A percentile compares a stretch with the other conserved stretches of the same genome.
Evolutionary conservation across 805 yeast species (phyloP).

Genomic region (Starmerella ratchasimensis): DNA sequence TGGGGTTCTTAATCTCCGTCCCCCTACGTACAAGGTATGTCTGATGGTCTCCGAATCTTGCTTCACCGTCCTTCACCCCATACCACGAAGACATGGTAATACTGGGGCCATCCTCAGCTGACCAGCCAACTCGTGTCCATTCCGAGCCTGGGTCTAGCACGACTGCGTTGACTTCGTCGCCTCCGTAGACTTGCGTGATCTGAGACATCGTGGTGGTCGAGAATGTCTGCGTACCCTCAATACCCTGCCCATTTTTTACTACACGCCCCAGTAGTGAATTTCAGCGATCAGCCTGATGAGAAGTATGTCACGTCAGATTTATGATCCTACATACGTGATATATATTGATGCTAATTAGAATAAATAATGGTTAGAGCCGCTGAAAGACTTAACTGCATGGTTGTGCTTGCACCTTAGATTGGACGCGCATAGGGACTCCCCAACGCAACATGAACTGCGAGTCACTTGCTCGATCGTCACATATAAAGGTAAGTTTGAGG

Average conservation of each 20-base stretch:
- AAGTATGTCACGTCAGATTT: too few species aligned
- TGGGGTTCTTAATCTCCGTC: conserved; percentile 15
- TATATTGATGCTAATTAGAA: too few species aligned
- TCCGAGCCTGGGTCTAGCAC: conserved; percentile 86
- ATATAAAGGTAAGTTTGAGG: conserved; percentile 2
- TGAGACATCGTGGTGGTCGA: conserved; percentile 12
- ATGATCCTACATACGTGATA: too few species aligned
- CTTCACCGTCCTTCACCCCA: conserved; percentile 11
- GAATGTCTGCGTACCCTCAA: too few species aligned
- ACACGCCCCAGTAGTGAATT: too few species aligned
- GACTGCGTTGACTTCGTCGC: conserved; percentile 78
- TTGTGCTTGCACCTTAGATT: too few species aligned
- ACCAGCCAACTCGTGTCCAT: conserved; percentile 72
- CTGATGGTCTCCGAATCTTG: conserved; percentile 19
- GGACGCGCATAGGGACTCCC: conserved; percentile 6
- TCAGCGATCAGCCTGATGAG: too few species aligned
- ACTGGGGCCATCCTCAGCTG: conserved; percentile 84
- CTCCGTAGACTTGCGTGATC: conserved; percentile 22
- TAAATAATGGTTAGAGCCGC: too few species aligned
- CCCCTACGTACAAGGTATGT: conserved; percentile 9
- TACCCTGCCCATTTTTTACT: too few species aligned
- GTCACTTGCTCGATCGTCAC: background rate
- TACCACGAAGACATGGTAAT: conserved; percentile 29
- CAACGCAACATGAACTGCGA: conserved; percentile 1
- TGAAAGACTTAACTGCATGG: too few species aligned